phyloP scores from a whole-genome alignment of 768 basidiomycete genomes.

The Mycena polygramma region DNA sequence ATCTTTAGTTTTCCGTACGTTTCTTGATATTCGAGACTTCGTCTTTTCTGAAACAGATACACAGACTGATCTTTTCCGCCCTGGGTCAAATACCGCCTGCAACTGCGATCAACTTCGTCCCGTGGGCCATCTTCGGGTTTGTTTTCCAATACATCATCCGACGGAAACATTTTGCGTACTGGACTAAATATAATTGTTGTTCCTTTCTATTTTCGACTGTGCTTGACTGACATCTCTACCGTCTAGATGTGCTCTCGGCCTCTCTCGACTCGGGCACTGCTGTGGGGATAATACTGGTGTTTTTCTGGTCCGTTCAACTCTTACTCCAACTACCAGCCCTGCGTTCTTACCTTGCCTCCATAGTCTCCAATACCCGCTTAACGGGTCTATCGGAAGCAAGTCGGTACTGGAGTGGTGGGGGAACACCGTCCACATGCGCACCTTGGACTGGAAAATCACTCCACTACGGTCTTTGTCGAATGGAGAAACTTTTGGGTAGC shows the following conservation, averaged over 20 bases:
- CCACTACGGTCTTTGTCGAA: slow-evolving; percentile 36
- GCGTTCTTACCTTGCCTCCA: not conserved
- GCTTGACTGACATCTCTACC: not conserved
- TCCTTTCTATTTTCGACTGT: not conserved
- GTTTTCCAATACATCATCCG: slow-evolving; percentile 83
- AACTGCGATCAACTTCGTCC: slow-evolving; percentile 86
- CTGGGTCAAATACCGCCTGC: slow-evolving; percentile 82
- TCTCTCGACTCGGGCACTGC: slow-evolving; percentile 83
- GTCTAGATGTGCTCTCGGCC: slow-evolving; percentile 77
- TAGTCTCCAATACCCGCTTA: slow-evolving; percentile 61
- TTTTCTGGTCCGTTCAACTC: slow-evolving; percentile 68
- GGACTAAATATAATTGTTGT: slow-evolving; percentile 85
- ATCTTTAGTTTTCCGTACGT: slow-evolving; percentile 62
- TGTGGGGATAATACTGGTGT: slow-evolving; percentile 74
- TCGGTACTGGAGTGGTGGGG: slow-evolving; percentile 61
- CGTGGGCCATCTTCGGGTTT: slow-evolving; percentile 82
- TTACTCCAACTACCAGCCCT: not conserved
- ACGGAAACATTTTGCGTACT: slow-evolving; percentile 75
- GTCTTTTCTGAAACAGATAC: slow-evolving; percentile 25
- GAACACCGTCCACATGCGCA: slow-evolving; percentile 44
- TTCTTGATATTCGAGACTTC: not conserved
- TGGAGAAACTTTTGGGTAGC: slow-evolving; percentile 47
- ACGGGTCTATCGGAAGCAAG: slow-evolving; percentile 53
- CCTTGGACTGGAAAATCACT: slow-evolving; percentile 43
- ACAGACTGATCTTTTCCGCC: slow-evolving; percentile 78